phyloP scores from a whole-genome alignment of 768 basidiomycete species.

The Stropharia rugosoannulata region DNA sequence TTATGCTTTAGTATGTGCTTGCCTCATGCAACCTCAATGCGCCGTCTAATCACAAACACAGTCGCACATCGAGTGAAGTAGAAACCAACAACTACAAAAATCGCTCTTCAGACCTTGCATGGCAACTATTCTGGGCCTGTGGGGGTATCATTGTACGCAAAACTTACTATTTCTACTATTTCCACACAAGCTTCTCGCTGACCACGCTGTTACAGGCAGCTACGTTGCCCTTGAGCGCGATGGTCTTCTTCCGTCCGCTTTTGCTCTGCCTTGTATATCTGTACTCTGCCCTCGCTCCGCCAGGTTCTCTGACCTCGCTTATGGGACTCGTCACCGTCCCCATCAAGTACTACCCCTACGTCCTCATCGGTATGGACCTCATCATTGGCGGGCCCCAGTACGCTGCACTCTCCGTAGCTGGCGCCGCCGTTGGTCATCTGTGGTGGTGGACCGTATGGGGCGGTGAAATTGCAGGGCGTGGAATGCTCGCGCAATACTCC shows the following conservation, averaged over 20 bases:
- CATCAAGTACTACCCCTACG: slow-evolving; percentile 70
- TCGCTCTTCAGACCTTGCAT: slow-evolving; percentile 75
- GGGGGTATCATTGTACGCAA: slow-evolving; percentile 58
- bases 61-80: slow-evolving; percentile 63
- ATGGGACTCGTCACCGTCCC: slow-evolving; percentile 81
- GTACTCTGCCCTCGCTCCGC: slow-evolving; percentile 61
- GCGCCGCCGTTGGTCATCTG: slow-evolving; percentile 73
- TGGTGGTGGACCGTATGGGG: slow-evolving; percentile 82
- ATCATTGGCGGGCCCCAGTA: slow-evolving; percentile 57
- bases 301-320: slow-evolving; percentile 67
- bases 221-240: slow-evolving; percentile 59
- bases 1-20: slow-evolving; percentile 66
- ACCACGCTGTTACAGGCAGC: slow-evolving; percentile 30
- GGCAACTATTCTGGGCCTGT: slow-evolving; percentile 62
- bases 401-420: slow-evolving; percentile 59
- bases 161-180: neutral
- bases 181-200: neutral
- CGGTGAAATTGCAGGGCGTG: slow-evolving; percentile 37
- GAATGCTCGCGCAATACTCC: slow-evolving; percentile 39
- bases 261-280: slow-evolving; percentile 70
- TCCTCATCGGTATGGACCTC: slow-evolving; percentile 71
- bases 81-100: slow-evolving; percentile 59
- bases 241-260: slow-evolving; percentile 63
- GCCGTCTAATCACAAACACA: slow-evolving; percentile 23
- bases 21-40: neutral